Evolutionary conservation across 1,284 basidiomycete species (phyloP).

Genomic region (Fomitopsis betulina): DNA sequence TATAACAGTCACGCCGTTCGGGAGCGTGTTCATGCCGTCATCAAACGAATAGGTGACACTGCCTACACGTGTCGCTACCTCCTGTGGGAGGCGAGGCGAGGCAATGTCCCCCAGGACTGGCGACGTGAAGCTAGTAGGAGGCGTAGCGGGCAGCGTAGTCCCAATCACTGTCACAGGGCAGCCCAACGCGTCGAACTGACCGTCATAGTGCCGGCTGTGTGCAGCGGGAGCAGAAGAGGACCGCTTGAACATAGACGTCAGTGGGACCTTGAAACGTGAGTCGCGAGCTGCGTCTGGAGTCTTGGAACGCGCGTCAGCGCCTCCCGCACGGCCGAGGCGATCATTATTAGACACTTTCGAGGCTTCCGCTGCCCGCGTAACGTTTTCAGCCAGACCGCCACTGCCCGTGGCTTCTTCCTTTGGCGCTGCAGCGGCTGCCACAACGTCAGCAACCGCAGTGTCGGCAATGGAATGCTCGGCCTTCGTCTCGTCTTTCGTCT

Average conservation of each 20-base stretch:
- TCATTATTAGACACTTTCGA: neutral
- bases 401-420: slow-evolving; percentile 3
- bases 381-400: neutral
- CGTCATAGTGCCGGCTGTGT: slow-evolving; percentile 19
- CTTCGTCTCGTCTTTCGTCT: slow-evolving; percentile 14
- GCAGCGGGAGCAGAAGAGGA: slow-evolving; percentile 49
- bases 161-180: slow-evolving; percentile 7
- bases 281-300: slow-evolving; percentile 28
- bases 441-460: neutral
- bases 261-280: slow-evolving; percentile 39
- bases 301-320: slow-evolving; percentile 19
- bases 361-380: slow-evolving; percentile 2
- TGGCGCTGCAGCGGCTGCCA: slow-evolving; percentile 11
- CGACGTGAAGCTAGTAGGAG: slow-evolving; percentile 2
- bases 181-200: slow-evolving; percentile 2
- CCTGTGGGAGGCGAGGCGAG: slow-evolving; percentile 8
- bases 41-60: slow-evolving; percentile 9
- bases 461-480: slow-evolving; percentile 17
- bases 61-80: slow-evolving; percentile 17
- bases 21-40: slow-evolving; percentile 10
- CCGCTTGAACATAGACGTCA: slow-evolving; percentile 57
- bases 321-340: neutral
- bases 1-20: slow-evolving; percentile 13
- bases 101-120: neutral
- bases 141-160: slow-evolving; percentile 12